A percentile compares a stretch with the other conserved stretches of the same genome.
phyloP scores from a whole-genome alignment of 306 rosid species.

The Castanea sativa region DNA sequence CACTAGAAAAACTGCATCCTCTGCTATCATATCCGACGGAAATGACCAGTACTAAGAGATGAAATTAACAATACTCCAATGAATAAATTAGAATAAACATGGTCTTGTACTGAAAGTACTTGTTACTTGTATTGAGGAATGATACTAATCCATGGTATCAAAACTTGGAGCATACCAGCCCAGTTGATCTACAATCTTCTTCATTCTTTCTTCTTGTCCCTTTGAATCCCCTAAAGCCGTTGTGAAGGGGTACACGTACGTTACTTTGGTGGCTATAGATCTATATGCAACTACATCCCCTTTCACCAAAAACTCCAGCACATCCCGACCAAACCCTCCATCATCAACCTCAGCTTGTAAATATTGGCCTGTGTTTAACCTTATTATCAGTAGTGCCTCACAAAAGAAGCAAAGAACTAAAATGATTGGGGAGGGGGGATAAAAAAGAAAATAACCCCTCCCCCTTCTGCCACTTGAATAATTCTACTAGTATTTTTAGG shows the following conservation, averaged over 20 bases:
- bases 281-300: constrained; percentile 75
- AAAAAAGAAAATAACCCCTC: not conserved
- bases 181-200: constrained; percentile 63
- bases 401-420: not conserved
- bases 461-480: not conserved
- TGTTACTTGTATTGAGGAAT: not conserved
- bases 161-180: constrained; percentile 95
- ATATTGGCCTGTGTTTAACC: constrained; percentile 58
- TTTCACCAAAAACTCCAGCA: constrained; percentile 87
- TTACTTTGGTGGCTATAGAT: constrained; percentile 77
- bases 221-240: constrained; percentile 89
- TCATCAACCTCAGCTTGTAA: constrained; percentile 87
- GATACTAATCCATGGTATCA: constrained; percentile 62
- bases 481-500: not conserved
- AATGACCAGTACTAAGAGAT: constrained; percentile 9
- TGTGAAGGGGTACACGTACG: constrained; percentile 87
- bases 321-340: constrained; percentile 78
- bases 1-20: not conserved
- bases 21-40: not conserved
- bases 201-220: constrained; percentile 82
- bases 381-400: not conserved
- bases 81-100: not conserved
- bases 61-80: not conserved
- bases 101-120: not conserved
- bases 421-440: not conserved